Evolutionary conservation across 176 grass and related monocot species (phyloP).

Genomic region (Ampelocalamus luodianensis): DNA sequence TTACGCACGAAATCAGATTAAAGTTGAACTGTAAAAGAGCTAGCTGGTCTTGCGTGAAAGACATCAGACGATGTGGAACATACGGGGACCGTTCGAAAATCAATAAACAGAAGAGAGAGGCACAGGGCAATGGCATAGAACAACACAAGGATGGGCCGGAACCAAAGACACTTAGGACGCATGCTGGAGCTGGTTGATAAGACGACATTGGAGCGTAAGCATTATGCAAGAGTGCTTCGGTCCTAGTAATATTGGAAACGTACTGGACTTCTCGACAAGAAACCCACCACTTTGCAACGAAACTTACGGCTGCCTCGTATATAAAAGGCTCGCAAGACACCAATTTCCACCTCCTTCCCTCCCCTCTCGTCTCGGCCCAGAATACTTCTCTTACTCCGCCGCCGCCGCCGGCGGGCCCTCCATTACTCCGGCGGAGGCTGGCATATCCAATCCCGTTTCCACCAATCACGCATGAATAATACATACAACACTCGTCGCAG

Average conservation of each 20-base stretch:
- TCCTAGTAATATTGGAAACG: conserved; percentile 3
- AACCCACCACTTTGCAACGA: neutral
- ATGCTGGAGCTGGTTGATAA: neutral
- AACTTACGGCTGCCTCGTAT: neutral
- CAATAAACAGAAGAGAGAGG: too few relatives aligned
- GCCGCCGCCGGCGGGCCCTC: neutral
- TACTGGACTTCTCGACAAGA: neutral
- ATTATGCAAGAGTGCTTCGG: neutral
- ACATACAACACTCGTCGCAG: neutral
- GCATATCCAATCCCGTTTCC: neutral
- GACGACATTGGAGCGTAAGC: neutral
- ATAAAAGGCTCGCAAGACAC: conserved; percentile 35
- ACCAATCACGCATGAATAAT: conserved; percentile 10
- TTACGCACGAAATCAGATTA: neutral
- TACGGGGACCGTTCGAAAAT: too few relatives aligned
- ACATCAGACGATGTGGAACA: too few relatives aligned
- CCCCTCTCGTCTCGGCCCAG: neutral
- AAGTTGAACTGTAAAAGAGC: neutral
- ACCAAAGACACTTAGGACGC: too few relatives aligned
- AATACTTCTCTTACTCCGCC: neutral
- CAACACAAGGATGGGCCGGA: too few relatives aligned
- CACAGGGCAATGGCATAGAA: too few relatives aligned
- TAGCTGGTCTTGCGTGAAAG: neutral
- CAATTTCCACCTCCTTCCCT: neutral
- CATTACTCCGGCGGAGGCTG: conserved; percentile 18